Evolutionary conservation across 2,329 filamentous ascomycete species (phyloP), one percentile per base, ranked within the genome.

Genomic region (Colletotrichum ledebouriae): DNA sequence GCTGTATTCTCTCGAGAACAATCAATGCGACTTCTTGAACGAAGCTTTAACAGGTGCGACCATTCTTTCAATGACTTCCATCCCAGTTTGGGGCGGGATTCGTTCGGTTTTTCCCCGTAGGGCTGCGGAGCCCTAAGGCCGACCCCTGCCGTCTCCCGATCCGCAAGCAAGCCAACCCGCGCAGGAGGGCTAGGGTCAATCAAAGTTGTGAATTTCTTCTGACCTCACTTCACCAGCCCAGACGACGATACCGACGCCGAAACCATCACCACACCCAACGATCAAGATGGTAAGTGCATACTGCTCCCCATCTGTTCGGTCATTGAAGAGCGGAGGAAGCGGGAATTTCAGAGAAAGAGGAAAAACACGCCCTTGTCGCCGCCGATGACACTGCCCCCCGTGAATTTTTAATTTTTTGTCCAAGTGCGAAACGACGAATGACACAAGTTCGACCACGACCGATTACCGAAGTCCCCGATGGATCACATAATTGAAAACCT

Each of bases 261-360:
- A 81, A 81, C 82, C 83, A 82, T 84, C 84, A 84, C 80, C 80
- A 81, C 82, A 79, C 80, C 78, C 79, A 82, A 82, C 81, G 83
- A 82, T 80, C 82, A 84, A 86, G 82, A 88, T 88, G 86, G 86
- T 88, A 82, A 81, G 82, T 84, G 61, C 44, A 57, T 49, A 73
- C 71, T 52, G 66, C 73, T 67, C 69, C 64, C 73, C 70, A 69
- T 67, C 72, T 70, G 25, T 55, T 49, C 22, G 13, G 47, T 47
- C 59, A 42, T 22, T 34, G 44, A 53, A 29, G 46, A 34, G 22
- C 34, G 33, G 25, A 59, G 47, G 29, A 59, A 20, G 13, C 25
- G 39, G 29, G n/a, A 47, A 57, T 13, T n/a, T n/a, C 29, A 9
- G 29, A 29, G 29, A 29, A 6, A 29, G 9, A 29, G 44, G 50